Base-by-base conservation (phyloP, 805 yeast genomes). In the Yarrowia sp. region DNA sequence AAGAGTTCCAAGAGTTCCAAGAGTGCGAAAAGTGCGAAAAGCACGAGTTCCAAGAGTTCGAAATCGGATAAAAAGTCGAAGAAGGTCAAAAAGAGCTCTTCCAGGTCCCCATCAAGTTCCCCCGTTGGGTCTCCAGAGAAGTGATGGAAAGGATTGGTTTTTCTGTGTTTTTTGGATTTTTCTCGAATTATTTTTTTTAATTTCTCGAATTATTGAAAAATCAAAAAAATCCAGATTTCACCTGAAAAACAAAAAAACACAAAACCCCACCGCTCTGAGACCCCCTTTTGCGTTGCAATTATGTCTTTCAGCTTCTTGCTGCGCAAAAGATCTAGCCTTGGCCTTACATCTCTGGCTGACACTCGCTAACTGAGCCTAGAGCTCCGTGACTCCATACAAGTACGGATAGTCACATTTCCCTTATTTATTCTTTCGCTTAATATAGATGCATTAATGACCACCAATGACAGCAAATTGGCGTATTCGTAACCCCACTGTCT, bases 381-480 rank as follows among this genome's bases (percentile, higher is more conserved):
- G 55, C 55, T 49, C 55, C 55, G 55, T 49, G 55, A 17, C 34
- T n/a, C n/a, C n/a, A n/a, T n/a, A n/a, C n/a, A n/a, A n/a, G n/a
- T n/a, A n/a, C n/a, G 19, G 15, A 40, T 6, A 13, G 8, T 17
- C 46, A 43, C 30, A 44, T 19, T 43, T 12, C 13, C n/a, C 24
- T 4, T 39, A 55, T 40, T 55, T 55, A 55, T 55, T 38, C 46
- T 20, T 12, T 55, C 61, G 61, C 61, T 55, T 24, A 24, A 24
- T 40, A 40, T 40, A 55, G 61, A 38, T 30, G 30, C 9, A 17
- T 43, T n/a, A 43, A n/a, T 43, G 20, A 39, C 15, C 33, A 20
- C 1, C 12, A 20, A 12, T 44, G 15, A 44, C 15, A n/a, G 42
- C 3, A 1, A 24, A 24, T 42, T 17, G n/a, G n/a, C 10, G 19